Percentiles rank a stretch among this genome's conserved stretches.
These are phyloP conservation scores for Verticillium tricorpus DNA, from an alignment of 2,329 filamentous ascomycete species.

Conservation along the genomic window DNA sequence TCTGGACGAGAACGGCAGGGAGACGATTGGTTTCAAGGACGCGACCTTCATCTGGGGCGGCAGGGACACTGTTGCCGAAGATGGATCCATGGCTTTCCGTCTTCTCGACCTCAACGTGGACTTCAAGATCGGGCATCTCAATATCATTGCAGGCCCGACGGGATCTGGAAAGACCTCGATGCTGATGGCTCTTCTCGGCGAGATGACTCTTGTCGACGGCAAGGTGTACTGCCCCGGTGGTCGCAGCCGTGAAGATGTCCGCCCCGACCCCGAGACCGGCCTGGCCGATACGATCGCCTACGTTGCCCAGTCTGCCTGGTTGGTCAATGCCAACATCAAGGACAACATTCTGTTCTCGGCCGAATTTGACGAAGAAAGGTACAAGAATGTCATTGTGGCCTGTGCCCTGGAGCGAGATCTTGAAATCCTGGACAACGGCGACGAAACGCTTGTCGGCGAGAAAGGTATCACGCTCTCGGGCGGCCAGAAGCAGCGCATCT, in stretches of 20 bases:
- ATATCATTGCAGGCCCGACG: conserved; percentile 88
- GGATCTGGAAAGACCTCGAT: conserved; percentile 94
- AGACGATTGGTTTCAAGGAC: conserved; percentile 77
- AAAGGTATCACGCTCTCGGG: conserved; percentile 96
- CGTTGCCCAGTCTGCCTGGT: conserved; percentile 94
- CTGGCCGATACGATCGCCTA: conserved; percentile 92
- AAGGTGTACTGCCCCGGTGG: conserved; percentile 82
- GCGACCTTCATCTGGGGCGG: conserved; percentile 88
- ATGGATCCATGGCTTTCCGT: conserved; percentile 71
- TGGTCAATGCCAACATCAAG: conserved; percentile 92
- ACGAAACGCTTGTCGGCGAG: conserved; percentile 91
- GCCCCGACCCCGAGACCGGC: conserved; percentile 74
- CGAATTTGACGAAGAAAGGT: conserved; percentile 74
- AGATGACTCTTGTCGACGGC: conserved; percentile 85
- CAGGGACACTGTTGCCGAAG: conserved; percentile 54
- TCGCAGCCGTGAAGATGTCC: conserved; percentile 79
- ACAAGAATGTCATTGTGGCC: conserved; percentile 81
- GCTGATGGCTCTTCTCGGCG: conserved; percentile 90
- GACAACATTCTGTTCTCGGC: conserved; percentile 93
- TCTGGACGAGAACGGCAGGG: conserved; percentile 61
- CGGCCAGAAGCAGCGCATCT: conserved; percentile 96
- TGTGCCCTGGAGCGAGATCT: conserved; percentile 90
- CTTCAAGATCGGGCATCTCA: conserved; percentile 82
- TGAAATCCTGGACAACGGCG: conserved; percentile 81
- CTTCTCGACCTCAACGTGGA: conserved; percentile 79